Conservation (phyloP, 768 basidiomycete species). For the Russula lepida region DNA sequence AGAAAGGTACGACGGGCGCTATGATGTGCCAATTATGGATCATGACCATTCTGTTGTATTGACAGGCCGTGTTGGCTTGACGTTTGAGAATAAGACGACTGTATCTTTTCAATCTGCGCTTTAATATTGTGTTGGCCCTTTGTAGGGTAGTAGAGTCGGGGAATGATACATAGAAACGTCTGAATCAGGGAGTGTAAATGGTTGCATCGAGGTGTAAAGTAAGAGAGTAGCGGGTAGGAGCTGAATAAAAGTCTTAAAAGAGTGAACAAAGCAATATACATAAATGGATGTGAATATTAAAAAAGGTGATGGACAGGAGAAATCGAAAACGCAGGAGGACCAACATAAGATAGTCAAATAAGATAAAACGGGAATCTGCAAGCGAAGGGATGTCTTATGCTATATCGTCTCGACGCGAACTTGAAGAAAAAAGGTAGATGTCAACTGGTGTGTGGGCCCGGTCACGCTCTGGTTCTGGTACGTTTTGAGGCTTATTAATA, state of each 20-base stretch:
- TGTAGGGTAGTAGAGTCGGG: neutral
- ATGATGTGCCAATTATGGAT: too few species aligned
- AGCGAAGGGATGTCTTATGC: neutral
- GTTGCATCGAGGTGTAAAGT: conserved; percentile 3
- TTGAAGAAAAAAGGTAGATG: neutral
- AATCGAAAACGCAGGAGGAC: neutral
- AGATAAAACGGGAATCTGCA: conserved; percentile 13
- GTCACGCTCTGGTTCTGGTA: too few species aligned
- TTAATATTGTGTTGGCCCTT: neutral
- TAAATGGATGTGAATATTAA: neutral
- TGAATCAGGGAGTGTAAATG: conserved; percentile 4
- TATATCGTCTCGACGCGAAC: neutral
- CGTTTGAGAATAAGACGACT: neutral
- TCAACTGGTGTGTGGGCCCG: too few species aligned
- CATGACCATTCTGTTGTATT: too few species aligned
- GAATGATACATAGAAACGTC: too few species aligned
- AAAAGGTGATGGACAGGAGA: neutral
- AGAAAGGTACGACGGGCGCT: neutral
- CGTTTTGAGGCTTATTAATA: too few species aligned
- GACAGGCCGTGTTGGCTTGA: too few species aligned
- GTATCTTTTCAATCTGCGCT: neutral
- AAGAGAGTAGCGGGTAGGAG: conserved; percentile 11
- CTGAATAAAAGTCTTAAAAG: neutral
- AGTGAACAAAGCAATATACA: conserved; percentile 6
- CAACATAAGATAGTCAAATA: conserved; percentile 14